Evolutionary conservation across 257 asterid genomes (phyloP).

Genomic region (Solanum pimpinellifolium): DNA sequence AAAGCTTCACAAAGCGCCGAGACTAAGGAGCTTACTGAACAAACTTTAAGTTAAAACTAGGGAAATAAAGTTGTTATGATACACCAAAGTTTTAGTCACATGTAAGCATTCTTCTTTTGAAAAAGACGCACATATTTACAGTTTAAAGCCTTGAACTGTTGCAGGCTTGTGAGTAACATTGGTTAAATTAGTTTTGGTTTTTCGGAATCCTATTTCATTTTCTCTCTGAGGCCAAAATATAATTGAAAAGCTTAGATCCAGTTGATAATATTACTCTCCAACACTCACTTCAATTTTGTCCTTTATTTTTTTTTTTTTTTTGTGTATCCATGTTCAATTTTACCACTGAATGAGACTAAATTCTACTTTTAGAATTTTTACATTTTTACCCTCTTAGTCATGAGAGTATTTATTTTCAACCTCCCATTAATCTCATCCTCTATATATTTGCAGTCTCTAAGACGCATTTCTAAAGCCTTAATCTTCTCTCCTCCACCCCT

Average conservation of each 20-base stretch:
- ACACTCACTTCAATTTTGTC: too few relatives aligned
- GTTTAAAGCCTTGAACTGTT: neutral
- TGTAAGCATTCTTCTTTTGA: neutral
- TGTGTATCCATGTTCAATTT: neutral
- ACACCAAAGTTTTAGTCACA: neutral
- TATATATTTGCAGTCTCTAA: neutral
- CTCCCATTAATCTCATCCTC: neutral
- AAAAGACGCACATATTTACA: neutral
- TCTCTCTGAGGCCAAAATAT: neutral
- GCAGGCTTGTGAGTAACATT: neutral
- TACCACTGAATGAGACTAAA: neutral
- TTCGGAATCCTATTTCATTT: neutral
- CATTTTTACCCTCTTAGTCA: neutral
- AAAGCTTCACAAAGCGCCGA: neutral
- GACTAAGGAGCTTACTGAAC: neutral
- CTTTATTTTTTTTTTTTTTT: neutral
- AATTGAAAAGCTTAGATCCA: neutral
- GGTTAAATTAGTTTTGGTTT: neutral
- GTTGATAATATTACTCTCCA: neutral
- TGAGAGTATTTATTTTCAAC: neutral
- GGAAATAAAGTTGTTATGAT: neutral
- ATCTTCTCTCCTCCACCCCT: constrained; percentile 1
- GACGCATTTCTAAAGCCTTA: neutral
- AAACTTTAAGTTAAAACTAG: neutral
- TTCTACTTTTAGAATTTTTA: neutral